Base-by-base conservation (phyloP, 129 eudicot genomes). In the Logfia minima region DNA sequence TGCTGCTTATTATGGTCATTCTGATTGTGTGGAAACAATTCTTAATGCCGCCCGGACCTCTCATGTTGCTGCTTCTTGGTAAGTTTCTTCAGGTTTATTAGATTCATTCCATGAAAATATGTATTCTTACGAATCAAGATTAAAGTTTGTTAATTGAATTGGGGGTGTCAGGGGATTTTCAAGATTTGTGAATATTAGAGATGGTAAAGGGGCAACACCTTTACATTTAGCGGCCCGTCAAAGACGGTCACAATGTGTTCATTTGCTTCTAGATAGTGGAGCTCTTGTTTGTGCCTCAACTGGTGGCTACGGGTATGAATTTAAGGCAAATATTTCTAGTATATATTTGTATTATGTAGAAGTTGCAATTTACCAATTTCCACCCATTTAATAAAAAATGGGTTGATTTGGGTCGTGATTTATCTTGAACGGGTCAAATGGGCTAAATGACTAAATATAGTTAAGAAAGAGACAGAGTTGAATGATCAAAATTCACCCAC, bases 211-310 rank as follows among this genome's bases (percentile, higher is more conserved):
- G 29, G 96, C 96, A 61, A 91, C 97, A 45, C 97, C 99, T 13
- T 87, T 95, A 83, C 99, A 95, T 77, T 87, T 95, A 82, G 99
- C 99, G 17, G 92, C 99, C 4, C 97, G 97, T 75, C 97, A 89
- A 83, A 84, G 89, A 63, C 81, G 90, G 31, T 83, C 99, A 1
- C 84, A 87, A 70, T 95, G 97, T 72, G 92, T 95, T 78, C 99
- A 92, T 86, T 74, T 85, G 23, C 84, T 95, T 66, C 79, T 95
- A 73, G 96, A 88, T 63, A 81, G 74, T 35, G 97, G 97, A 66
- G 97, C 92, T 75, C 88, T 91, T 68, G 97, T 83, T 29, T 86
- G 88, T 79, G 90, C 94, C 29, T 88, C 92, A 43, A 91, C 92
- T 24, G 86, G 97, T 65, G 89, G 92, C 60, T 87, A 87, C 53